A percentile compares a stretch with the other conserved stretches of the same genome.
Evolutionary conservation across 2,329 filamentous ascomycete genomes (phyloP).

Genomic region (Aspergillus proliferans): DNA sequence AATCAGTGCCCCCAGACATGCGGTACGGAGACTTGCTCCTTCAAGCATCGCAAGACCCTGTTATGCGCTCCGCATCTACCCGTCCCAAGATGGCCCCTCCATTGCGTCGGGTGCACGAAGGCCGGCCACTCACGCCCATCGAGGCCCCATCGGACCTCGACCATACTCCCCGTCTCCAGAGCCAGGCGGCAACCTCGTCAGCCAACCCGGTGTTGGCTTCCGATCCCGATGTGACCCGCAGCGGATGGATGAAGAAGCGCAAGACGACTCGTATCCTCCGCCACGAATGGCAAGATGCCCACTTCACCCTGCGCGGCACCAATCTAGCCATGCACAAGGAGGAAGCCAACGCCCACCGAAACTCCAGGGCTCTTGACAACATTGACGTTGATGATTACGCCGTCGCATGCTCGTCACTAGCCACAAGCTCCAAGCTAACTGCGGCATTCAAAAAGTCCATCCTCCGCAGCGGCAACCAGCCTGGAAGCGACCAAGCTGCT

Average conservation of each 20-base stretch:
- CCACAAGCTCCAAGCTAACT: constrained; percentile 71
- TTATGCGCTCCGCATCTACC: constrained; percentile 42
- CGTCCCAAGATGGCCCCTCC: constrained; percentile 29
- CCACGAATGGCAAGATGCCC: constrained; percentile 87
- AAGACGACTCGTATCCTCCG: constrained; percentile 68
- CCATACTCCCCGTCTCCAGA: constrained; percentile 13
- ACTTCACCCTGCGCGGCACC: constrained; percentile 75
- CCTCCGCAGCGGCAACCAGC: constrained; percentile 28
- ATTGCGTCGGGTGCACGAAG: constrained; percentile 19
- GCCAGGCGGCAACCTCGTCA: not conserved
- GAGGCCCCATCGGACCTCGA: constrained; percentile 25
- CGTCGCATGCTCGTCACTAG: constrained; percentile 61
- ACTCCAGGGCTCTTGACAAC: constrained; percentile 61
- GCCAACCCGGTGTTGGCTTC: not conserved
- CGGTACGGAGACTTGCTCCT: constrained; percentile 53
- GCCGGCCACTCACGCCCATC: constrained; percentile 19
- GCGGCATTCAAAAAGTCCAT: constrained; percentile 68
- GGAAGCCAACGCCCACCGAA: constrained; percentile 14
- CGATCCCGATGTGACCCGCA: constrained; percentile 55
- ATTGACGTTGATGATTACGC: constrained; percentile 55
- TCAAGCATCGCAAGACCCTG: constrained; percentile 35
- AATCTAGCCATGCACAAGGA: constrained; percentile 43
- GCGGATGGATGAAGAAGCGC: constrained; percentile 58
- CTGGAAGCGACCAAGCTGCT: constrained; percentile 21
- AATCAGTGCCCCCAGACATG: constrained; percentile 94